Percentiles rank a stretch among this genome's conserved stretches.
These are phyloP conservation scores for Eimeria necatrix DNA, from an alignment of 169 alveolate genomes.

Conservation along the genomic window DNA sequence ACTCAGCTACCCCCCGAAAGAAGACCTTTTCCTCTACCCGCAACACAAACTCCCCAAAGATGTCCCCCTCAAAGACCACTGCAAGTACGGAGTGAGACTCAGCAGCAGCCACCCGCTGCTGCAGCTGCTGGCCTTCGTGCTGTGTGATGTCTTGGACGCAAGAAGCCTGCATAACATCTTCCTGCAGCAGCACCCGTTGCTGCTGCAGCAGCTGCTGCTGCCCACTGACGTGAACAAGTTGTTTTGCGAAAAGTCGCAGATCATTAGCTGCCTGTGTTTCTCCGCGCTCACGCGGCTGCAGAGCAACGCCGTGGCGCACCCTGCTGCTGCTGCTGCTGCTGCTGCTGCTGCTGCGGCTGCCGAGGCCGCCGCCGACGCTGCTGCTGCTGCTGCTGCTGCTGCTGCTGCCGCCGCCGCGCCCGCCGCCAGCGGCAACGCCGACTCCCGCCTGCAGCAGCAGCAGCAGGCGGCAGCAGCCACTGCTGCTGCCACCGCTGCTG, in stretches of 20 bases:
- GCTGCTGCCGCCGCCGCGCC: not conserved
- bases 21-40: conserved; percentile 48
- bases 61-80: conserved; percentile 37
- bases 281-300: conserved; percentile 69
- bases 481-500: too few species aligned
- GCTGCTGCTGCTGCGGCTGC: conserved; percentile 1
- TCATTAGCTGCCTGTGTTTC: conserved; percentile 76
- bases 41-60: conserved; percentile 1
- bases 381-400: not conserved
- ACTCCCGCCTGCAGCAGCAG: not conserved
- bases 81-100: conserved; percentile 58
- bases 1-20: not conserved
- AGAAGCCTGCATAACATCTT: conserved; percentile 62
- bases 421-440: not conserved
- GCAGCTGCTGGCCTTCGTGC: conserved; percentile 74
- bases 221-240: conserved; percentile 61
- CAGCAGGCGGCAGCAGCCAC: conserved; percentile 30
- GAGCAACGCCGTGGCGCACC: conserved; percentile 35
- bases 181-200: conserved; percentile 27
- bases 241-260: conserved; percentile 68
- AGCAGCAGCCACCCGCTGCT: conserved; percentile 13
- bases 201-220: conserved; percentile 71
- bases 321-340: not conserved
- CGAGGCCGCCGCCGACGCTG: too few species aligned
- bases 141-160: conserved; percentile 69